phyloP scores from a whole-genome alignment of 2,329 filamentous ascomycete genomes.

The Scedosporium minutisporum region DNA sequence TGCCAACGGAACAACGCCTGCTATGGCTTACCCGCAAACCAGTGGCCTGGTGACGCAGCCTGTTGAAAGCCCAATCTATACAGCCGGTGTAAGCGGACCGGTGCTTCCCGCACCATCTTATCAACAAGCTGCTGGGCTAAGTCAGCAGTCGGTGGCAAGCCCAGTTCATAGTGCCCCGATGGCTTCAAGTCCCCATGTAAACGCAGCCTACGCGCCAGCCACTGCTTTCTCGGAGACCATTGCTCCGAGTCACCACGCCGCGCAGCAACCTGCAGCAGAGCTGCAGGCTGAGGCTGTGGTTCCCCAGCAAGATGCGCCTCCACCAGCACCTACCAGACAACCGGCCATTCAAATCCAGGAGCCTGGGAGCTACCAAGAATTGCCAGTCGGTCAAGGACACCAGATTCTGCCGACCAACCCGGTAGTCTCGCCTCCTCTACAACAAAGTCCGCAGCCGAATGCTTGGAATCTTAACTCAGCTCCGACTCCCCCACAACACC shows the following conservation, averaged over 20 bases:
- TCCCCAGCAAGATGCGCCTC: background rate
- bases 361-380: background rate
- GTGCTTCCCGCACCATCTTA: too few relatives aligned
- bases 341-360: background rate
- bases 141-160: background rate
- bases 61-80: too few relatives aligned
- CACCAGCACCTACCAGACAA: background rate
- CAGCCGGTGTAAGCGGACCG: too few relatives aligned
- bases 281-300: background rate
- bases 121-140: too few relatives aligned
- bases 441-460: background rate
- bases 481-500: background rate
- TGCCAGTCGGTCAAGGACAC: background rate
- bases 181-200: background rate
- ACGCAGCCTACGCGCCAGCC: background rate
- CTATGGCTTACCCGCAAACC: too few relatives aligned
- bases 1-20: background rate
- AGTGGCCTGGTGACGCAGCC: too few relatives aligned
- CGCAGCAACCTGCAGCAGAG: background rate
- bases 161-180: background rate
- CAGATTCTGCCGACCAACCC: background rate
- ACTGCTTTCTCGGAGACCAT: background rate
- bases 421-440: background rate
- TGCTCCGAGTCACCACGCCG: background rate
- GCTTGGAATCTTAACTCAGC: too few relatives aligned